Percentiles rank a stretch among this genome's conserved stretches.
phyloP scores from a whole-genome alignment of 2,329 filamentous ascomycete species.

The Sporothrix humicola region DNA sequence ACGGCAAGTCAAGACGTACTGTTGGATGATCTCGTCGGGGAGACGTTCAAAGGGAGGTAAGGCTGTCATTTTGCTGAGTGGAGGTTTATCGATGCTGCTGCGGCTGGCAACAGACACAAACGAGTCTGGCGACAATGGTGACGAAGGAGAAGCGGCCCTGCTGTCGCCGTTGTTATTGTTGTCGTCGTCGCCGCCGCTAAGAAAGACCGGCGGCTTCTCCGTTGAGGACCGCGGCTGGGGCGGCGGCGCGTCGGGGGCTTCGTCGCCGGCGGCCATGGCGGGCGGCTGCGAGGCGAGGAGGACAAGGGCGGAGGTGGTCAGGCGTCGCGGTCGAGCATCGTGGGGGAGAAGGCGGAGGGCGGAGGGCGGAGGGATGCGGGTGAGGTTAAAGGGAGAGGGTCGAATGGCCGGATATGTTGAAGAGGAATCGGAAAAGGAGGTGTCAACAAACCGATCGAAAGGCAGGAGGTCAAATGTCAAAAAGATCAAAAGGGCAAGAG shows the following conservation, averaged over 20 bases:
- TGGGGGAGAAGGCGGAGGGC: background rate
- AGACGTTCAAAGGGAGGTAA: constrained; percentile 58
- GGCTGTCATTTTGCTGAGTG: background rate
- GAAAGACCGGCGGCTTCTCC: constrained; percentile 45
- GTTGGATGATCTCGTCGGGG: constrained; percentile 72
- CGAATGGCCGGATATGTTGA: background rate
- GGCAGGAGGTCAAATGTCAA: background rate
- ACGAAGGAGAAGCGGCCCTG: background rate
- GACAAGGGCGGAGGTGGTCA: background rate
- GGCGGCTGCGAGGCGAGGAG: background rate
- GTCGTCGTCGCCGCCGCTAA: constrained; percentile 35
- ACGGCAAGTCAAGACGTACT: constrained; percentile 54
- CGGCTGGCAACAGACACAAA: constrained; percentile 8
- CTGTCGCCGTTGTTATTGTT: background rate
- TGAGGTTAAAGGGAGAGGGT: background rate
- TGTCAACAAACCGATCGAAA: background rate
- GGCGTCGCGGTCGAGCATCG: background rate
- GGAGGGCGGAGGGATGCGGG: background rate
- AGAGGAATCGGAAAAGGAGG: background rate
- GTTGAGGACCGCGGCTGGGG: constrained; percentile 42
- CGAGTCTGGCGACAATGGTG: background rate
- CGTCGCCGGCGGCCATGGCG: constrained; percentile 38
- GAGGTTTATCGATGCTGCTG: constrained; percentile 23
- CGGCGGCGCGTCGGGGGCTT: constrained; percentile 35
- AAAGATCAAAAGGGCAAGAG: background rate